Evolutionary conservation across 495 filamentous ascomycete species (phyloP).

Genomic region (Thermochaetoides thermophila): DNA sequence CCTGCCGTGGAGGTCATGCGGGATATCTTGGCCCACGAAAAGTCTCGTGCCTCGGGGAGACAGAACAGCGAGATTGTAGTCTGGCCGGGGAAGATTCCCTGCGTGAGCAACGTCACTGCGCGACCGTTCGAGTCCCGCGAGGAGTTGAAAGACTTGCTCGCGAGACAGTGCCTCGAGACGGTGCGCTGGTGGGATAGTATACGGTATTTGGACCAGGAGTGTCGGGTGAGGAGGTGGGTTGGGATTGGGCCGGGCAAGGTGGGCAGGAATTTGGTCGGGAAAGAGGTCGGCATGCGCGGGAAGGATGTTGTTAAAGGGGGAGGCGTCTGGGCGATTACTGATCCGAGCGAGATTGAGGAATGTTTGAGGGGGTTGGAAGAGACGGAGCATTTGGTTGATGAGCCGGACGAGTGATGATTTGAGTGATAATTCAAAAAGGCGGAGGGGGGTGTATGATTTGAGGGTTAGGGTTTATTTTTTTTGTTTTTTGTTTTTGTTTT

Average conservation of each 20-base stretch:
- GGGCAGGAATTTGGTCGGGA: slow-evolving; percentile 83
- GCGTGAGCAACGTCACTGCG: slow-evolving; percentile 75
- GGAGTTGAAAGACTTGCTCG: slow-evolving; percentile 60
- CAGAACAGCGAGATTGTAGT: slow-evolving; percentile 40
- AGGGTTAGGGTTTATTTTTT: no score
- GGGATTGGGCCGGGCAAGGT: slow-evolving; percentile 94
- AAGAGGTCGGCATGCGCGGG: slow-evolving; percentile 77
- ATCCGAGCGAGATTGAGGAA: slow-evolving; percentile 68
- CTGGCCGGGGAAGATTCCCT: slow-evolving; percentile 60
- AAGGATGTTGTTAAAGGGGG: slow-evolving; percentile 70
- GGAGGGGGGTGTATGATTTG: no score
- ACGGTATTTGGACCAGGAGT: slow-evolving; percentile 73
- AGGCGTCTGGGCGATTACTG: slow-evolving; percentile 83
- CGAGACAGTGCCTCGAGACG: slow-evolving; percentile 70
- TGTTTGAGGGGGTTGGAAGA: slow-evolving; percentile 57
- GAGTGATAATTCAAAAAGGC: no score
- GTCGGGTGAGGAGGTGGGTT: slow-evolving; percentile 74
- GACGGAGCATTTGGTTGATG: slow-evolving; percentile 42
- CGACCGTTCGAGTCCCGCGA: slow-evolving; percentile 57
- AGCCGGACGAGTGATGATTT: slow-evolving; percentile 16
- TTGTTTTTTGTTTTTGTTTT: no score
- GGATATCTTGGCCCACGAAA: slow-evolving; percentile 40
- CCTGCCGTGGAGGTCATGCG: slow-evolving; percentile 64
- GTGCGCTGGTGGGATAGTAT: slow-evolving; percentile 91
- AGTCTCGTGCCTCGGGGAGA: slow-evolving; percentile 30